Evolutionary conservation across 257 asterid genomes (phyloP).

Genomic region (Rehmannia glutinosa): DNA sequence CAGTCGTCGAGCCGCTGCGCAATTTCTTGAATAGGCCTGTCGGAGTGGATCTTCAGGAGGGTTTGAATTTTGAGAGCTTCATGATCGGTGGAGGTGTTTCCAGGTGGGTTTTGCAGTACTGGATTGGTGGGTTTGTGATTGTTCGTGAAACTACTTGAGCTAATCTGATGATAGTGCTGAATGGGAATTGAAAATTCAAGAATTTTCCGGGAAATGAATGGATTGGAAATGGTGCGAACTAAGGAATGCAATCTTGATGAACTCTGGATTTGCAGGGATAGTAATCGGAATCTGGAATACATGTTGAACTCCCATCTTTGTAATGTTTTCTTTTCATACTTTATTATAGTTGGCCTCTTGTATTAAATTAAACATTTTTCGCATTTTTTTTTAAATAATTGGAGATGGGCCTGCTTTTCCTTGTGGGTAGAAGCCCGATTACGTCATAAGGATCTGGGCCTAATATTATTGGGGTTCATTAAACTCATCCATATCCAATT

Average conservation of each 20-base stretch:
- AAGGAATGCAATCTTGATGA: background rate
- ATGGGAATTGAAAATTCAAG: slow-evolving; percentile 10
- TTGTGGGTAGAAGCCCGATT: too few species aligned
- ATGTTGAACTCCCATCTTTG: background rate
- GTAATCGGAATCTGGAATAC: slow-evolving; percentile 27
- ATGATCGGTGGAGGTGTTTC: slow-evolving; percentile 24
- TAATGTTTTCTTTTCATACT: background rate
- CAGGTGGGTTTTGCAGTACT: slow-evolving; percentile 1
- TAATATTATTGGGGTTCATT: too few species aligned
- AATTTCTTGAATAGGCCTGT: slow-evolving; percentile 29
- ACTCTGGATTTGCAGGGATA: slow-evolving; percentile 8
- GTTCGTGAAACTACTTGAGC: background rate
- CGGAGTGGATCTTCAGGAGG: slow-evolving; percentile 42
- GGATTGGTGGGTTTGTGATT: slow-evolving; percentile 6
- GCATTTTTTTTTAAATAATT: too few species aligned
- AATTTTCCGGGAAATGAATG: slow-evolving; percentile 8
- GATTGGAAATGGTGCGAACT: background rate
- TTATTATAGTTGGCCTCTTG: too few species aligned
- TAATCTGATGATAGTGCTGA: slow-evolving; percentile 18
- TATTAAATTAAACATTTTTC: too few species aligned
- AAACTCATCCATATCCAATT: too few species aligned
- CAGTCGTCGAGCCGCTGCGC: slow-evolving; percentile 38
- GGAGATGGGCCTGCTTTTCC: too few species aligned
- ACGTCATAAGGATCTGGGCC: too few species aligned
- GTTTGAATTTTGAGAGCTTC: slow-evolving; percentile 50